These are phyloP conservation scores for Colletotrichum sp. DNA, from an alignment of 2,329 filamentous ascomycete genomes.

Conservation along the genomic window DNA sequence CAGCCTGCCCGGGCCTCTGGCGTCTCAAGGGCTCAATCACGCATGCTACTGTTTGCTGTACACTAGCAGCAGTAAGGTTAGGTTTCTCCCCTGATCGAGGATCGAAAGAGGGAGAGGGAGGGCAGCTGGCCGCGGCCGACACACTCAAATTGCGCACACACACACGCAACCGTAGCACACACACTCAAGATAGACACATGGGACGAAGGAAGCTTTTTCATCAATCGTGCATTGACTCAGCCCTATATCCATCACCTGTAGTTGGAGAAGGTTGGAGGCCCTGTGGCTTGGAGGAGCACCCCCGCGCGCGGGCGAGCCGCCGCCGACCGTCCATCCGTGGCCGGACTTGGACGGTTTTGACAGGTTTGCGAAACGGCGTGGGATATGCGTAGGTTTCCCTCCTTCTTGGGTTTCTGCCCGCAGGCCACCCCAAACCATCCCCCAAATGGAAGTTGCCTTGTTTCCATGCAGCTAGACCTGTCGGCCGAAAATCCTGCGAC, in stretches of 20 bases:
- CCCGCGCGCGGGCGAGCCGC: not conserved
- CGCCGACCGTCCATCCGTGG: not conserved
- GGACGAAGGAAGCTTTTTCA: slow-evolving; percentile 5
- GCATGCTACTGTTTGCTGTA: not conserved
- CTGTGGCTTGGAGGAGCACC: not conserved
- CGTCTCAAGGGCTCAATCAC: not conserved
- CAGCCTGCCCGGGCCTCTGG: not conserved
- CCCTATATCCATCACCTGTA: not conserved
- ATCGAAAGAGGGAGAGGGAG: not conserved
- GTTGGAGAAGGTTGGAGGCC: not conserved
- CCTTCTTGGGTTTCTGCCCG: not conserved
- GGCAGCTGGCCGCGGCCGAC: not conserved
- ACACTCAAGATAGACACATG: not conserved
- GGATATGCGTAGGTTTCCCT: not conserved
- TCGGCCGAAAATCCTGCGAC: slow-evolving; percentile 7
- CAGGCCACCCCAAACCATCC: not conserved
- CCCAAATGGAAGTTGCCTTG: not conserved
- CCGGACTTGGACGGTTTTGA: not conserved
- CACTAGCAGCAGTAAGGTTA: not conserved
- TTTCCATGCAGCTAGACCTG: not conserved
- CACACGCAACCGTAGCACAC: not conserved
- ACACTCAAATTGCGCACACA: not conserved
- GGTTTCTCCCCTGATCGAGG: not conserved
- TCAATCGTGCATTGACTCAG: slow-evolving; percentile 1
- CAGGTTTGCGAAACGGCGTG: not conserved